Evolutionary conservation across 2,329 filamentous ascomycete species (phyloP), one percentile per base, ranked within the genome.

Genomic region (Alternaria consortialis): DNA sequence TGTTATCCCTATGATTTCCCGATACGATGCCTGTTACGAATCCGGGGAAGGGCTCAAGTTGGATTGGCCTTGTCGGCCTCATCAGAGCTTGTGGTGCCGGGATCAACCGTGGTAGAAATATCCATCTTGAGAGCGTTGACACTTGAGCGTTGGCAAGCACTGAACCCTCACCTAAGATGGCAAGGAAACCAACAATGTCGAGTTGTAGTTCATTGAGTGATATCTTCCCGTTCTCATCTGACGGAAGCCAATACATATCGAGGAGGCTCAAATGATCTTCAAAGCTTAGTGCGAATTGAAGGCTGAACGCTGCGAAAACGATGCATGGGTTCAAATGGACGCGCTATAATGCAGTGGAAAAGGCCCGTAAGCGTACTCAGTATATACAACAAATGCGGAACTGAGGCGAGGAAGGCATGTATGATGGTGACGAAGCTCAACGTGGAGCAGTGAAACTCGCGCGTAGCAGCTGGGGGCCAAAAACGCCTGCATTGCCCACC

Each of bases 111-210:
- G 83, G 83, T 7, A 85, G 72, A 62, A 81, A 84, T 64, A 83
- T 82, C 69, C 83, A 81, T 69, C 72, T 77, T 11, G 83, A 84
- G 5, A 85, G 76, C 0, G 83, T 83, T 5, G 82, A 80, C 23
- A 85, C 82, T 68, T 84, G 82, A 17, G 83, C 82, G 64, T 83
- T 84, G 42, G 82, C 80, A 7, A 82, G 74, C 23, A 85, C 79
- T 48, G 80, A 83, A 74, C 82, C 82, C 71, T 85, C 83, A 46
- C 83, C 83, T 29, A 85, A 73, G 63, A 85, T 82, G 58, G 83
- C 83, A n/a, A 85, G 81, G 69, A 85, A 85, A 70, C 84, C 84
- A 60, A 86, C 84, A 48, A 86, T 85, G 67, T 86, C 84, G 48
- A 86, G 80, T 66, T 85, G 83, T 52, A 85, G 78, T 51, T 79